These are phyloP conservation scores for Zangia roseola DNA, from an alignment of 768 basidiomycete species.

Conservation along the genomic window DNA sequence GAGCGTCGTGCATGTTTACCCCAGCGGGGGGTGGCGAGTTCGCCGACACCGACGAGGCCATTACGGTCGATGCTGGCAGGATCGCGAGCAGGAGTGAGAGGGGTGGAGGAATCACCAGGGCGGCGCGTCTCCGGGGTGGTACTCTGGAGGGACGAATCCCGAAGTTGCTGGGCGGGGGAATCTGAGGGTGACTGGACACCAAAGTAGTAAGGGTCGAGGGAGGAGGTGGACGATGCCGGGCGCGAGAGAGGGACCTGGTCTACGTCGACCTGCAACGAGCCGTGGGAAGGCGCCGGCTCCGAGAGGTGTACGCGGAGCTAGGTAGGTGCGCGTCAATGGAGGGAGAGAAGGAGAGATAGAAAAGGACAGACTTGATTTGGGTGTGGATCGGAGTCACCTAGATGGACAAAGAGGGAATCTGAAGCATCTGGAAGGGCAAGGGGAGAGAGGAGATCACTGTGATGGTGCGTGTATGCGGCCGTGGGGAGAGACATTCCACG, in stretches of 20 bases:
- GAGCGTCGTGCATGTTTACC: constrained; percentile 48
- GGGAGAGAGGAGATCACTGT: constrained; percentile 33
- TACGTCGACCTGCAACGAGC: constrained; percentile 38
- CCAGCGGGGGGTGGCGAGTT: constrained; percentile 97
- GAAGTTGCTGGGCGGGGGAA: constrained; percentile 54
- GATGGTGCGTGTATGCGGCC: constrained; percentile 39
- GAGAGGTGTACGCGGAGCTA: constrained; percentile 51
- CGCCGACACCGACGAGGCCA: constrained; percentile 91
- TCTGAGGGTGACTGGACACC: constrained; percentile 67
- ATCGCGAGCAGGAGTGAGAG: constrained; percentile 72
- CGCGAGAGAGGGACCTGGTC: constrained; percentile 52
- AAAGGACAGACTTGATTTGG: constrained; percentile 12
- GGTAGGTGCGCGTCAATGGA: constrained; percentile 11
- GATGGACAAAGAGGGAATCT: constrained; percentile 35
- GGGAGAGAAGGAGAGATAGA: neutral
- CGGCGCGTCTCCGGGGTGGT: constrained; percentile 62
- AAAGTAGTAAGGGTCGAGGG: constrained; percentile 89
- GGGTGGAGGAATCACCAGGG: constrained; percentile 55
- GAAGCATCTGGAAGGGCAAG: constrained; percentile 52
- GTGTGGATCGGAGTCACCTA: constrained; percentile 2
- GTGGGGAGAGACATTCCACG: constrained; percentile 41
- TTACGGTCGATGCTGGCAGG: constrained; percentile 81
- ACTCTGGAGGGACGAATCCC: constrained; percentile 36
- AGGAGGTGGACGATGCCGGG: constrained; percentile 73
- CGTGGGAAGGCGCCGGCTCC: constrained; percentile 35